A percentile compares a stretch with the other conserved stretches of the same genome.
Conservation (phyloP, 108 stramenopile genomes). For the Skeletonema grethae region DNA sequence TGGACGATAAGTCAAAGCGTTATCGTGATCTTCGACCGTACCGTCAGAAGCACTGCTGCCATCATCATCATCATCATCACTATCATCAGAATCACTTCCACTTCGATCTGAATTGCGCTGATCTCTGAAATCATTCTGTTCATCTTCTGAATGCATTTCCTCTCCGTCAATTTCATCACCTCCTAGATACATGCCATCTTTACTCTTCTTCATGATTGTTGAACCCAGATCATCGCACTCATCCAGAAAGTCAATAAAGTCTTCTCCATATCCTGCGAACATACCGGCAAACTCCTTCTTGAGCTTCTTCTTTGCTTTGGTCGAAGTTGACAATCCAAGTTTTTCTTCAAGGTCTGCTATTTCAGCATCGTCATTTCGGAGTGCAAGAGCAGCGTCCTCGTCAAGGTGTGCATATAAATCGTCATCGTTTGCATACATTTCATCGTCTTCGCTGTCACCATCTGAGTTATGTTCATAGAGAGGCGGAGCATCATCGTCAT, state of each 20-base stretch:
- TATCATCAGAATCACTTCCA: constrained; percentile 25
- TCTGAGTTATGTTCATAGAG: constrained; percentile 11
- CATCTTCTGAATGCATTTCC: constrained; percentile 33
- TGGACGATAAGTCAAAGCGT: constrained; percentile 81
- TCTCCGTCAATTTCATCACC: constrained; percentile 24
- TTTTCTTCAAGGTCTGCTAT: constrained; percentile 54
- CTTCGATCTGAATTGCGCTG: constrained; percentile 22
- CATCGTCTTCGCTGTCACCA: constrained; percentile 18
- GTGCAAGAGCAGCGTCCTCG: constrained; percentile 45
- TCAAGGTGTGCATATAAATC: constrained; percentile 48
- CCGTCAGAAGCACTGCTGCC: constrained; percentile 17
- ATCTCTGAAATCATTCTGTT: constrained; percentile 16
- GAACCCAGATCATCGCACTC: constrained; percentile 62
- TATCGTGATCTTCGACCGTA: constrained; percentile 59
- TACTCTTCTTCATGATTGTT: constrained; percentile 23
- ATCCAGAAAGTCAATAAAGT: constrained; percentile 82
- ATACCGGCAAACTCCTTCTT: constrained; percentile 44
- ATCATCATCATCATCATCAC: constrained; percentile 34
- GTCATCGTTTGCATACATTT: constrained; percentile 20
- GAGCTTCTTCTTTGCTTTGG: constrained; percentile 43
- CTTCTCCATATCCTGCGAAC: constrained; percentile 71
- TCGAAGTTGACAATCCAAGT: constrained; percentile 38
- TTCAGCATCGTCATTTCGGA: constrained; percentile 56
- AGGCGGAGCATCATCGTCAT: constrained; percentile 20
- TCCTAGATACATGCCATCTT: constrained; percentile 1